Evolutionary conservation across 1,284 basidiomycete genomes (phyloP), one percentile per base, ranked within the genome.

Genomic region (Ganoderma resinaceum): DNA sequence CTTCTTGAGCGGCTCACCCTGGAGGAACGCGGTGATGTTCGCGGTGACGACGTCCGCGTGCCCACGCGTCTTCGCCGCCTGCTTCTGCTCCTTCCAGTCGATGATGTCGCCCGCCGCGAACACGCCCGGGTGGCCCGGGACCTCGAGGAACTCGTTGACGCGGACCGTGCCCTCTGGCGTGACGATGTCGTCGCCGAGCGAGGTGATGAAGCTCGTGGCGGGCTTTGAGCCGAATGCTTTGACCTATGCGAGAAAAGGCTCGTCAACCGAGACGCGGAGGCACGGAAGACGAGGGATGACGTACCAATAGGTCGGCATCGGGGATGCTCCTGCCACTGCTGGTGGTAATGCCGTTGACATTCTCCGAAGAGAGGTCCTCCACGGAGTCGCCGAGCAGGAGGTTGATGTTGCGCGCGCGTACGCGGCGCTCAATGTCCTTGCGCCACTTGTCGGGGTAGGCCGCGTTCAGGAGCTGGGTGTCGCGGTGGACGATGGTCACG

Each of bases 401-500:
- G 4, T 87, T 77, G 65, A 91, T 78, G 4, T 84, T 86, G 2
- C 83, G 81, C 3, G 78, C 77, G 12, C 73, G 75, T 2, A 89
- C 74, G 42, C 83, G 82, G 2, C 79, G 77, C 57, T 82, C 83
- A 2, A 88, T 75, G 26, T 79, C 80, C n/a, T 81, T 82, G 55
- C 91, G 85, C 78, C 86, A 87, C 69, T 84, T 85, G 29, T 82
- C 77, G 0, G 90, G 85, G 73, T 93, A 93, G 0, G 83, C 76
- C 0, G 79, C 73, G 74, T 91, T 93, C 61, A 93, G 80, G 11
- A 92, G 84, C 23, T 80, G 77, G 0, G 74, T 69, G 31, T 82
- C 81, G 37, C 84, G 82, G 26, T 93, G 91, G 1, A 93, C 85
- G 61, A 93, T 84, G 4, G 90, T 92, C 11, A 93, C 84, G 67